Base-by-base conservation (phyloP, 345 rosid species). In the Crucihimalaya himalaica region DNA sequence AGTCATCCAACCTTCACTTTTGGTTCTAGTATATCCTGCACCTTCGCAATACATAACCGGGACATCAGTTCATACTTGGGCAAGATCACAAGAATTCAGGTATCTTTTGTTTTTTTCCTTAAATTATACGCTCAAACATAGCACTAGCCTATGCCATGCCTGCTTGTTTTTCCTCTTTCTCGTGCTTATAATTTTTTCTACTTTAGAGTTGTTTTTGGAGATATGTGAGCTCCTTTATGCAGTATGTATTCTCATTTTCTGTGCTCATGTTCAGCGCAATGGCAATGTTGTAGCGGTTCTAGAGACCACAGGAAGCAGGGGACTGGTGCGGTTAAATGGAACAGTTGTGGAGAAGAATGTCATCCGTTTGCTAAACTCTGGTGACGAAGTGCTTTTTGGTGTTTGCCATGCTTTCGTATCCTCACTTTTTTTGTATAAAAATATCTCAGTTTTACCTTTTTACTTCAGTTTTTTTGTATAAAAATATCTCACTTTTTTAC, bases 301-400 rank as follows among this genome's bases (percentile, higher is more conserved):
- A 70, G 97, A 88, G 78, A 81, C 84, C 86, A 77, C 71, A 1
- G 97, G 97, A 34, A 84, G 81, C 86, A 83, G 81, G 74, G 97
- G 97, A 64, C 70, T 71, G 11, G 88, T 93, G 70, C 87, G 77
- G 86, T 82, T 84, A 63, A 91, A 93, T 68, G 87, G 94, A 59
- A 77, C 39, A 42, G n/a, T 70, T 62, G 71, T 91, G 73, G 82
- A 74, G 85, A 86, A 74, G 82, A 81, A 56, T 37, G n/a, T 81
- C 54, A 77, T 16, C 34, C 31, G 83, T 19, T 63, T 34, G 58
- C 89, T 91, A 58, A 82, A 76, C 66, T 87, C 97, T 1, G 96
- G 98, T 37, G 98, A 93, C 66, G 97, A 93, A 74, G 73, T 93
- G 50, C 80, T 83, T 53, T 89, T 93, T 63, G 92, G 97, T 73